These are phyloP conservation scores for Axilococcus clingmanii DNA, from an alignment of 139 green algal species.

Conservation along the genomic window DNA sequence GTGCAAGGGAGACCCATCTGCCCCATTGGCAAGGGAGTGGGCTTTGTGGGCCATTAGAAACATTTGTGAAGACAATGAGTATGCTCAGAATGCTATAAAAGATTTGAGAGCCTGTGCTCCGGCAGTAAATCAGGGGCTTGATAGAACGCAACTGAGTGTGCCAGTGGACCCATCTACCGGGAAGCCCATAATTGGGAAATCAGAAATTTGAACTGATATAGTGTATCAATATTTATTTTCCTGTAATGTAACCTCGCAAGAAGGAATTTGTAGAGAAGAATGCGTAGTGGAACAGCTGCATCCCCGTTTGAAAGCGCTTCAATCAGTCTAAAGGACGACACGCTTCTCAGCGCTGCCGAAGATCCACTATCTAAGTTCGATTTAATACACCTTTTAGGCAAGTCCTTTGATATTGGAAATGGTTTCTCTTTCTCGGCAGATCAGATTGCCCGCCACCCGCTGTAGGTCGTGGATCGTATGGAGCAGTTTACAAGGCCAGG, in stretches of 20 bases:
- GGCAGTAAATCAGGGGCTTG: slow-evolving; percentile 48
- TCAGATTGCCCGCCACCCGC: too few species aligned
- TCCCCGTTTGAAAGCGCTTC: too few species aligned
- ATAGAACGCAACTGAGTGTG: slow-evolving; percentile 46
- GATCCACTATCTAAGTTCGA: neutral
- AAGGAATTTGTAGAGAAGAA: too few species aligned
- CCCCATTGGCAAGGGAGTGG: slow-evolving; percentile 75
- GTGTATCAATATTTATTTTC: neutral
- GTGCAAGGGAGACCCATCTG: slow-evolving; percentile 46
- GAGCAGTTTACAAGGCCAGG: slow-evolving; percentile 74
- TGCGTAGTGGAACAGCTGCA: too few species aligned
- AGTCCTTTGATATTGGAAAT: too few species aligned
- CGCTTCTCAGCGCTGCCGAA: neutral
- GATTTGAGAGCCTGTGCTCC: slow-evolving; percentile 33
- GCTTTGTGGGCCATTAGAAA: slow-evolving; percentile 84
- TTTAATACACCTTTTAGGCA: neutral
- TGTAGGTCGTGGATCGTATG: slow-evolving; percentile 63
- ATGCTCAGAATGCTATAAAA: slow-evolving; percentile 20
- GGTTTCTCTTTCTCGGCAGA: too few species aligned
- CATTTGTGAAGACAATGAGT: slow-evolving; percentile 55
- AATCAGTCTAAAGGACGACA: too few species aligned
- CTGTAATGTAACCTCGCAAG: neutral
- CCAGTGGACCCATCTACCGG: slow-evolving; percentile 53
- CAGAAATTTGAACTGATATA: neutral
- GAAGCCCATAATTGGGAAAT: slow-evolving; percentile 24